phyloP scores from a whole-genome alignment of 352 stramenopile genomes.

The Aphanomyces euteiches region DNA sequence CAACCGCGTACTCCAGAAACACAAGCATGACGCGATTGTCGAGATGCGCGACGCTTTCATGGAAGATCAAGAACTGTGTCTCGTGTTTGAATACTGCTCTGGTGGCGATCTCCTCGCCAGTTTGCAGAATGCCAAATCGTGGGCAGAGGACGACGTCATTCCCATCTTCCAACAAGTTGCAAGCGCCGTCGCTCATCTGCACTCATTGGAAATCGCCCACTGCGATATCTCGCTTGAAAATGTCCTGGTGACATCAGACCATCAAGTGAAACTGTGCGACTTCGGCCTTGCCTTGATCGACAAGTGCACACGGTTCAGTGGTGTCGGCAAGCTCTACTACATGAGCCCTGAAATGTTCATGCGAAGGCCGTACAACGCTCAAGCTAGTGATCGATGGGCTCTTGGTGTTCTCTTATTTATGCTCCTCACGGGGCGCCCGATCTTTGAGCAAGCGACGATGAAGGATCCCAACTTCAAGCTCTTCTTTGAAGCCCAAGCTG shows the following conservation, averaged over 20 bases:
- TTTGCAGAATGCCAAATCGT: background rate
- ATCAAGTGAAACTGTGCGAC: conserved; percentile 46
- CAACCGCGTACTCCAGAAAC: conserved; percentile 3
- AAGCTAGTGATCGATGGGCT: conserved; percentile 18
- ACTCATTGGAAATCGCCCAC: conserved; percentile 43
- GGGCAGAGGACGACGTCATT: conserved; percentile 11
- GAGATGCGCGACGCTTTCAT: conserved; percentile 43
- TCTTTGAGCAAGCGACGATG: conserved; percentile 24
- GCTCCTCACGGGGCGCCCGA: conserved; percentile 23
- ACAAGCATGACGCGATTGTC: conserved; percentile 45
- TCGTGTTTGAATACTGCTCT: conserved; percentile 54
- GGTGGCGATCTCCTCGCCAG: conserved; percentile 44
- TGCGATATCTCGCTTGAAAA: conserved; percentile 63
- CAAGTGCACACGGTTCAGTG: background rate
- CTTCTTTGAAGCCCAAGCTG: conserved; percentile 24
- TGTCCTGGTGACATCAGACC: conserved; percentile 38
- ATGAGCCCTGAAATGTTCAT: conserved; percentile 29
- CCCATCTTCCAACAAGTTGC: conserved; percentile 17
- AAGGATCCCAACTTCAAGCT: conserved; percentile 12
- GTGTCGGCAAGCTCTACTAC: conserved; percentile 31
- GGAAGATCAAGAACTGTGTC: conserved; percentile 46
- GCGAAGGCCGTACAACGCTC: conserved; percentile 19
- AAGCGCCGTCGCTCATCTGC: conserved; percentile 33
- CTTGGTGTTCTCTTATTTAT: conserved; percentile 29
- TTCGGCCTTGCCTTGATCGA: conserved; percentile 40